Percentiles rank a stretch among this genome's conserved stretches.
Evolutionary conservation across 2,329 filamentous ascomycete species (phyloP).

Genomic region (Aspergillus fumigatiaffinis): DNA sequence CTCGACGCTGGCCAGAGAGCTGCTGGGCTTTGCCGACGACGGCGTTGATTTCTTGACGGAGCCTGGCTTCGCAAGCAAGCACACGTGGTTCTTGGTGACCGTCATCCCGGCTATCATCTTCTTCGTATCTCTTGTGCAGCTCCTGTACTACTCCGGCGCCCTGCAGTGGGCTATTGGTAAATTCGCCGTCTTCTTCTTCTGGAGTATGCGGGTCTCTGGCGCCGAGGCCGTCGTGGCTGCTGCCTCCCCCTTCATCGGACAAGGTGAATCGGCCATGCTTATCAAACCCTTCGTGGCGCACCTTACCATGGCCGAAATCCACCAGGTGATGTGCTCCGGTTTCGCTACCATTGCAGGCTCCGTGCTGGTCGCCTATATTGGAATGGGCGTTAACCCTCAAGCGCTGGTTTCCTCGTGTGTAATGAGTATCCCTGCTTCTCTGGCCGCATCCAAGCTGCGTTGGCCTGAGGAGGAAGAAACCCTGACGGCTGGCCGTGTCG

Average conservation of each 20-base stretch:
- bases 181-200: constrained; percentile 88
- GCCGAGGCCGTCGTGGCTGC: constrained; percentile 92
- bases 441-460: constrained; percentile 84
- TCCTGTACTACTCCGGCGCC: constrained; percentile 74
- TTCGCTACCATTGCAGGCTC: constrained; percentile 90
- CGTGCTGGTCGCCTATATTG: constrained; percentile 81
- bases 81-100: constrained; percentile 67
- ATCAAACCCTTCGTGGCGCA: constrained; percentile 82
- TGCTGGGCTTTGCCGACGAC: constrained; percentile 71
- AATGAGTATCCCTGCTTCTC: constrained; percentile 90
- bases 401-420: constrained; percentile 87
- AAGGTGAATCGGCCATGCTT: constrained; percentile 90
- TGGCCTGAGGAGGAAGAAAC: constrained; percentile 87
- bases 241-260: constrained; percentile 88
- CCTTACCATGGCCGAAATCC: constrained; percentile 81
- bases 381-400: constrained; percentile 76
- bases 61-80: constrained; percentile 38
- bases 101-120: constrained; percentile 94
- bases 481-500: constrained; percentile 73
- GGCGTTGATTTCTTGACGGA: constrained; percentile 71
- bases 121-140: constrained; percentile 88
- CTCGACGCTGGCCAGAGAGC: constrained; percentile 65
- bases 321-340: constrained; percentile 89
- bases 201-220: constrained; percentile 79
- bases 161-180: constrained; percentile 89